Evolutionary conservation across 2,329 filamentous ascomycete species (phyloP), one percentile per base, ranked within the genome.

Genomic region (Colletotrichum sp.): DNA sequence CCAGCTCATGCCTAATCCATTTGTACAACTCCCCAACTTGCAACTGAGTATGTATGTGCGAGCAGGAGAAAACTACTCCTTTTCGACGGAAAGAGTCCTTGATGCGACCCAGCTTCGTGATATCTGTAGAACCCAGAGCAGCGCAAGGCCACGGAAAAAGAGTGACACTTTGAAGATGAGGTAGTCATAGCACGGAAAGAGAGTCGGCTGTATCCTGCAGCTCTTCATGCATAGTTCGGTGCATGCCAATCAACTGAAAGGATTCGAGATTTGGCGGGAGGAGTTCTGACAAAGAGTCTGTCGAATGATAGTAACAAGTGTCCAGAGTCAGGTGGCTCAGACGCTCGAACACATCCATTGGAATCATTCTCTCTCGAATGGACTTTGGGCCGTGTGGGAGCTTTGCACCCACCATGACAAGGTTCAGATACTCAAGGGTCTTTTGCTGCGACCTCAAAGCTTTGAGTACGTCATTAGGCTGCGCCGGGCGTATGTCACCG

Each of bases 401-500:
- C 43, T 52, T 52, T 13, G 43, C 43, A 2, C 43, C 43, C 0
- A 52, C 1, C 43, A 52, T 52, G 3, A 2, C 43, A 52, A 52
- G 10, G 0, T 2, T 8, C 4, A 52, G 43, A 22, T 13, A 3
- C 2, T 52, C n/a, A 15, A 52, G n/a, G 4, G 6, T 13, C 2
- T 52, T 25, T 52, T 25, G 10, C 3, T 22, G n/a, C 43, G 43
- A 2, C 12, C 43, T 22, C 43, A 52, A 52, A 52, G 43, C 6
- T 25, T 52, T 10, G 10, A 52, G n/a, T 0, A 25, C 43, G n/a
- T 22, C n/a, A 52, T 22, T 13, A 52, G 43, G 43, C n/a, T 48
- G 39, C 39, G 39, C 4, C 18, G 39, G 18, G 39, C 9, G 39
- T 1, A 48, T n/a, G 18, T 5, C 39, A 10, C 12, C 5, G 3